Evolutionary conservation across 768 basidiomycete species (phyloP).

Genomic region (Macrolepiota albuminosa): DNA sequence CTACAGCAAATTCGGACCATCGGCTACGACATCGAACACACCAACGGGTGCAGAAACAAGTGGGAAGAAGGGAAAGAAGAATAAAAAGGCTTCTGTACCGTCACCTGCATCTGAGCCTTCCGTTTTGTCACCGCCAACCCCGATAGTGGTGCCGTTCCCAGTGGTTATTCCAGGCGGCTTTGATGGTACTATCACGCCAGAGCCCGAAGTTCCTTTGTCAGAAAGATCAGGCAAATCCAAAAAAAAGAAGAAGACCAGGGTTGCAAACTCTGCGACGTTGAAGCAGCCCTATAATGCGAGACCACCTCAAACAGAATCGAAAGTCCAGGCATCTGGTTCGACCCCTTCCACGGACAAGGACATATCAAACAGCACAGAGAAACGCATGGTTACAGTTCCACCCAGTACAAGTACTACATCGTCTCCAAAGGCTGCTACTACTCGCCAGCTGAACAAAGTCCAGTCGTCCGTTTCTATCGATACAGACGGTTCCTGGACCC

Average conservation of each 20-base stretch:
- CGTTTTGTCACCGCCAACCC: slow-evolving; percentile 2
- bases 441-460: slow-evolving; percentile 14
- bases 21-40: neutral
- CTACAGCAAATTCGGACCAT: slow-evolving; percentile 25
- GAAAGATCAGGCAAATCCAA: slow-evolving; percentile 12
- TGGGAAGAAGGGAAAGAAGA: slow-evolving; percentile 21
- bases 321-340: slow-evolving; percentile 26
- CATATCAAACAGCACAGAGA: neutral
- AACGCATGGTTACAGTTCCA: neutral
- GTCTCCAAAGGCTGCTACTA: slow-evolving; percentile 14
- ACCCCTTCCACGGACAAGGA: neutral
- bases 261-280: neutral
- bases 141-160: slow-evolving; percentile 27
- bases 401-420: neutral
- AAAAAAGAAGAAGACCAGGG: slow-evolving; percentile 35
- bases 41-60: neutral
- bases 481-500: slow-evolving; percentile 68
- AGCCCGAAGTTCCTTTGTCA: neutral
- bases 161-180: slow-evolving; percentile 43
- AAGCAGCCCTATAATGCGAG: neutral
- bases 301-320: neutral
- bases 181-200: slow-evolving; percentile 17
- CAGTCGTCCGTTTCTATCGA: slow-evolving; percentile 37
- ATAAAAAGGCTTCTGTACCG: slow-evolving; percentile 5
- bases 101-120: neutral